These are phyloP conservation scores for Planoprotostelium fungivorum DNA, from an alignment of 78 protist genomes.

Conservation along the genomic window DNA sequence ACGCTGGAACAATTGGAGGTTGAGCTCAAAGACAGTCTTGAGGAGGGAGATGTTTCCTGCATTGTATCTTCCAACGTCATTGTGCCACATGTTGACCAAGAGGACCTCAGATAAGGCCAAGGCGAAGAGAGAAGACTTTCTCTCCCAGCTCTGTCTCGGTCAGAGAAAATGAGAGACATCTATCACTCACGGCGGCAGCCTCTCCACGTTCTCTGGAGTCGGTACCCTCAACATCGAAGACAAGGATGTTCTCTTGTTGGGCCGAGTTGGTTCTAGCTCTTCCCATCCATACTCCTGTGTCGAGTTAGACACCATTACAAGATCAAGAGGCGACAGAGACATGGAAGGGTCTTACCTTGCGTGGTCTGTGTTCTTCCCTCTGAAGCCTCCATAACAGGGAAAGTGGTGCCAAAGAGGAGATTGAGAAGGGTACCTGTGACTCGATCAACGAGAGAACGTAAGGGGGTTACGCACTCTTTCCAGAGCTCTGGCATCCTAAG, in stretches of 20 bases:
- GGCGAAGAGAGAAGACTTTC: constrained; percentile 87
- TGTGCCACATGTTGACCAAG: constrained; percentile 85
- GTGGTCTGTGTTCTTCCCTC: constrained; percentile 81
- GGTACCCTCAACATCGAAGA: constrained; percentile 93
- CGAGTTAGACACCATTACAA: too few relatives aligned
- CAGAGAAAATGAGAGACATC: neutral
- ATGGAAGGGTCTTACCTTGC: constrained; percentile 58
- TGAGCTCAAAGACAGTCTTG: constrained; percentile 82
- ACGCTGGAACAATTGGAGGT: constrained; percentile 78
- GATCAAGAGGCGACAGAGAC: neutral
- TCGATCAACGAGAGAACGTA: too few relatives aligned
- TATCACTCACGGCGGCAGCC: constrained; percentile 34
- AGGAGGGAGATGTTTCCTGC: constrained; percentile 81
- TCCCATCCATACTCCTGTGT: constrained; percentile 47
- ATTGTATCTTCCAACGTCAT: constrained; percentile 85
- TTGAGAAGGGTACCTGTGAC: constrained; percentile 78
- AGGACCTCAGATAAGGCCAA: constrained; percentile 83
- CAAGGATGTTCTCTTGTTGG: constrained; percentile 17
- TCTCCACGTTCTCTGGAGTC: constrained; percentile 91
- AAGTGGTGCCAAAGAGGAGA: constrained; percentile 77
- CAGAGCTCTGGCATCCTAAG: constrained; percentile 87
- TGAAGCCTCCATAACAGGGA: constrained; percentile 73
- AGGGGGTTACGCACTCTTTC: constrained; percentile 56
- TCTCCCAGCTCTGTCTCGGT: constrained; percentile 67
- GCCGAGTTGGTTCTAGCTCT: neutral